Evolutionary conservation across 306 rosid genomes (phyloP).

Genomic region (Trichosanthes truncata): DNA sequence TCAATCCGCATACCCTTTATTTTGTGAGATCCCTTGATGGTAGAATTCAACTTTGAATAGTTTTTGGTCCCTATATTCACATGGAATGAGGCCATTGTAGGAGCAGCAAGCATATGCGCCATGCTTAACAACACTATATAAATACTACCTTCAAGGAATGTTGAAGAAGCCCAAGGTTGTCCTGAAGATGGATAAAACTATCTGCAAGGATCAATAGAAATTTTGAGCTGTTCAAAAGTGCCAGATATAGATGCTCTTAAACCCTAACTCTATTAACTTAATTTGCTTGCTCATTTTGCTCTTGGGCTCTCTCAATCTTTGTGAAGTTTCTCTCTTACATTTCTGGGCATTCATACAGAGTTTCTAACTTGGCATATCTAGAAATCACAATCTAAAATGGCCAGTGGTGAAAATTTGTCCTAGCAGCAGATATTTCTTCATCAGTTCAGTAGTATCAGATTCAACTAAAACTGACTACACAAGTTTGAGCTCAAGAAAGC

Average conservation of each 20-base stretch:
- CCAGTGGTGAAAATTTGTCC: neutral
- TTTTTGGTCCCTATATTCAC: conserved; percentile 18
- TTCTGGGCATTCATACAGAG: neutral
- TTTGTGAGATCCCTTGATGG: conserved; percentile 9
- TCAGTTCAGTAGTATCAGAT: neutral
- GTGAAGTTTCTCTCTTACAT: neutral
- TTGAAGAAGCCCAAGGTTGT: neutral
- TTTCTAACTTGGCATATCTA: neutral
- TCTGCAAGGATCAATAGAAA: neutral
- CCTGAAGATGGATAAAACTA: neutral
- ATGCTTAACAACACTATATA: neutral
- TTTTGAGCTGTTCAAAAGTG: neutral
- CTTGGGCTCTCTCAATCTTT: neutral
- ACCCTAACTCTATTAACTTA: neutral
- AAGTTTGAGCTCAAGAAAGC: neutral
- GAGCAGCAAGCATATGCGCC: neutral
- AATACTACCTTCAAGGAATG: neutral
- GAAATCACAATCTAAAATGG: neutral
- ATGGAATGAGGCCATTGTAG: conserved; percentile 27
- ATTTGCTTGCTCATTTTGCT: neutral
- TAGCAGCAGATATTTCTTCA: neutral
- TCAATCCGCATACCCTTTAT: conserved; percentile 52
- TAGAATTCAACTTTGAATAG: conserved; percentile 13
- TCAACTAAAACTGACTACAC: neutral
- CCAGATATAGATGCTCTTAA: neutral